phyloP scores from a whole-genome alignment of 176 grass and related monocot species.

The Elaeis guineensis region DNA sequence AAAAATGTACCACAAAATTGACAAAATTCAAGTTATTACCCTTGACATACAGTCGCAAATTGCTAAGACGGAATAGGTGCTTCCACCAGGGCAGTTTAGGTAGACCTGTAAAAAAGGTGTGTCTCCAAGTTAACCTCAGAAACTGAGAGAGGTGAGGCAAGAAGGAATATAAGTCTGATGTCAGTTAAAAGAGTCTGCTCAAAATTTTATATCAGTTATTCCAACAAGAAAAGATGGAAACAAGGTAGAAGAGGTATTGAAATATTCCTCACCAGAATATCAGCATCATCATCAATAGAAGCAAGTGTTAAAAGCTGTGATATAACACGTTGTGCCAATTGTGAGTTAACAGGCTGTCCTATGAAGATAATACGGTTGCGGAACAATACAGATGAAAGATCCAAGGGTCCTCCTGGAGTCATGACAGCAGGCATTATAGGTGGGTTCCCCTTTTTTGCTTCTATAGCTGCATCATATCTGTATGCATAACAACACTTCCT shows the following conservation, averaged over 20 bases:
- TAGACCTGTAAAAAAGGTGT: slow-evolving; percentile 60
- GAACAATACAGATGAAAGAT: slow-evolving; percentile 65
- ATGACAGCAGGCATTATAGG: slow-evolving; percentile 77
- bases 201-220: background rate
- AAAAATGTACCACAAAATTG: slow-evolving; percentile 1
- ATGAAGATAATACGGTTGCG: slow-evolving; percentile 89
- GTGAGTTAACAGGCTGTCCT: slow-evolving; percentile 77
- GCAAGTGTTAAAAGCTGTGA: slow-evolving; percentile 88
- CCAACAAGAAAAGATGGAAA: background rate
- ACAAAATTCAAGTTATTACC: slow-evolving; percentile 38
- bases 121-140: slow-evolving; percentile 19
- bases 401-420: slow-evolving; percentile 62
- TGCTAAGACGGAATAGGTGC: slow-evolving; percentile 77
- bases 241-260: slow-evolving; percentile 14
- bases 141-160: slow-evolving; percentile 1
- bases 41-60: slow-evolving; percentile 98
- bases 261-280: slow-evolving; percentile 72
- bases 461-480: slow-evolving; percentile 42
- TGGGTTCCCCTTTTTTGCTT: slow-evolving; percentile 62
- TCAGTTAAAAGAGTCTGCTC: no score
- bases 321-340: slow-evolving; percentile 90
- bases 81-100: slow-evolving; percentile 84
- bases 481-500: slow-evolving; percentile 9
- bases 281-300: slow-evolving; percentile 65
- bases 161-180: background rate